phyloP scores from a whole-genome alignment of 2,329 filamentous ascomycete species.

The Penicillium sp. region DNA sequence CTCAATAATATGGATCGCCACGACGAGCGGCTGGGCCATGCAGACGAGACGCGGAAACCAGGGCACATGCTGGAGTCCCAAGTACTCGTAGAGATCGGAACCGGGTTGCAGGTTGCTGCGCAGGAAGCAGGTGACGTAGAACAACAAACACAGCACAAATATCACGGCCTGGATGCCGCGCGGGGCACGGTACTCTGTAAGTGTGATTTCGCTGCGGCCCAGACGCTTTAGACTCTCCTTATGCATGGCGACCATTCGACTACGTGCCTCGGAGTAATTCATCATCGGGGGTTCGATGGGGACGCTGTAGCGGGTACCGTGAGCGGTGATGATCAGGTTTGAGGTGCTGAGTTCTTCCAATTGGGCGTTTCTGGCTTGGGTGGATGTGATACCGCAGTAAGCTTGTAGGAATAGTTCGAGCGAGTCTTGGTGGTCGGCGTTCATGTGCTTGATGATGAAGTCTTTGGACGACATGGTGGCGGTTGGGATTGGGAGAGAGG shows the following conservation, averaged over 20 bases:
- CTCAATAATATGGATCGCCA: constrained; percentile 66
- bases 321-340: constrained; percentile 60
- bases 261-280: constrained; percentile 65
- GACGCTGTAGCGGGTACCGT: constrained; percentile 51
- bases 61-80: constrained; percentile 57
- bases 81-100: constrained; percentile 47
- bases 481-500: neutral
- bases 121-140: constrained; percentile 52
- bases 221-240: constrained; percentile 58
- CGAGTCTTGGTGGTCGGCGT: constrained; percentile 72
- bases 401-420: constrained; percentile 75
- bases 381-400: constrained; percentile 59
- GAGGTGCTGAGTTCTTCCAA: constrained; percentile 65
- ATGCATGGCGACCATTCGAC: constrained; percentile 72
- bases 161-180: constrained; percentile 53
- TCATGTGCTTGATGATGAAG: constrained; percentile 80
- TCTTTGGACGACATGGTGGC: constrained; percentile 45
- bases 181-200: constrained; percentile 54
- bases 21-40: constrained; percentile 58
- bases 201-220: constrained; percentile 56
- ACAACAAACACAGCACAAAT: constrained; percentile 56
- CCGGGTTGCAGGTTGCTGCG: constrained; percentile 55
- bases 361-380: constrained; percentile 55
- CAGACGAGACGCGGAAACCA: constrained; percentile 57
- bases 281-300: constrained; percentile 68